Evolutionary conservation across 106 monocot species (phyloP).

Genomic region (Agapanthus africanus): DNA sequence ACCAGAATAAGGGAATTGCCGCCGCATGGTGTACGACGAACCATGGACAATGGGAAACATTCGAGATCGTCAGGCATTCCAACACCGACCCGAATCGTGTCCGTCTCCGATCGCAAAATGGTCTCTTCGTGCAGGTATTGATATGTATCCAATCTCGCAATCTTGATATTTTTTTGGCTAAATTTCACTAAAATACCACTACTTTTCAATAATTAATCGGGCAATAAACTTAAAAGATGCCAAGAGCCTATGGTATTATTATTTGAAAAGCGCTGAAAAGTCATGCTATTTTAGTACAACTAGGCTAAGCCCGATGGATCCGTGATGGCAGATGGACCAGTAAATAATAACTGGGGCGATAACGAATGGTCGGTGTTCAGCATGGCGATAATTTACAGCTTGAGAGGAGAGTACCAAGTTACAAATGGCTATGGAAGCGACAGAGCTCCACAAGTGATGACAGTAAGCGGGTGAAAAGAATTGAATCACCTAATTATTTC

Average conservation of each 20-base stretch:
- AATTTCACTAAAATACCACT: not conserved
- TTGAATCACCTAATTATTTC: too few relatives aligned
- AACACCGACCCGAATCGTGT: conserved; percentile 11
- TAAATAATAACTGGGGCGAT: not conserved
- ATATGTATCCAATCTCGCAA: too few relatives aligned
- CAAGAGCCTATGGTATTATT: not conserved
- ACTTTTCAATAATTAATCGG: not conserved
- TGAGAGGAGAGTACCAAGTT: conserved; percentile 5
- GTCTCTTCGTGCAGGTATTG: conserved; percentile 24
- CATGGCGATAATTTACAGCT: not conserved
- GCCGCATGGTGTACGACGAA: not conserved
- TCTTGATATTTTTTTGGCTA: not conserved
- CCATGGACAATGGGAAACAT: conserved; percentile 11
- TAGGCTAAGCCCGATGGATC: not conserved
- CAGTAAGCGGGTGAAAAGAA: not conserved
- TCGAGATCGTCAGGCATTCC: conserved; percentile 12
- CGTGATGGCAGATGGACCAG: not conserved
- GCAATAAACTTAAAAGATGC: not conserved
- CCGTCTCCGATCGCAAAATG: conserved; percentile 20
- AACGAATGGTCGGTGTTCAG: not conserved
- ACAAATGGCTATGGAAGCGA: conserved; percentile 2
- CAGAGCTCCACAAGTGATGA: not conserved
- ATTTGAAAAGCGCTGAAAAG: not conserved
- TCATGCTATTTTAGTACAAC: not conserved
- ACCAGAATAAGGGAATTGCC: not conserved